Evolutionary conservation across 331 rosid genomes (phyloP), one percentile per base, ranked within the genome.

Genomic region (Rosa hybrid): DNA sequence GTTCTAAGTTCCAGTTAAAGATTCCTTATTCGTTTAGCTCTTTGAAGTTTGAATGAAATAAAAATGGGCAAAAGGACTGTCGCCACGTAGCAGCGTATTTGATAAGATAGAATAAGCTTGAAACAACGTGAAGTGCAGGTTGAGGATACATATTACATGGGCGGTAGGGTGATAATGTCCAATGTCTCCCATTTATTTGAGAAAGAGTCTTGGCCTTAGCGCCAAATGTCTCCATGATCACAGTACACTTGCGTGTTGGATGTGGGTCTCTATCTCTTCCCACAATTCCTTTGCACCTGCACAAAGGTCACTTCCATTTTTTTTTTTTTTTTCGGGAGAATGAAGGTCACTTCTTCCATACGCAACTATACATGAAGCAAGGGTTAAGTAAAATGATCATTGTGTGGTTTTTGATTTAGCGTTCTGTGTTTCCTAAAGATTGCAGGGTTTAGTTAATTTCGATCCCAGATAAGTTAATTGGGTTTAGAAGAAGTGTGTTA

Each of bases 141-240:
- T 68, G 86, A 78, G 79, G 77, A 75, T 75, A 79, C 79, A 67
- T 38, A 8, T 17, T 67, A 67, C 72, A 39, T 38, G 78, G 74
- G 71, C 46, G 79, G 76, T 76, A 64, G 77, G 83, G 74, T 74
- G 81, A 84, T 72, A 68, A 53, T 69, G 90, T 80, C 82, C 76
- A 56, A 34, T 85, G 91, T 86, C 87, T 82, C 92, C 87, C 57
- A 48, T 70, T 76, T 80, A 20, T 72, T 64, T 46, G 59, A 12
- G 76, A 76, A 76, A 48, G 76, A 76, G 83, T 82, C 53, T 82
- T 48, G 84, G 84, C 76, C 80, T 50, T 27, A 18, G 89, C 21
- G 86, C 86, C 44, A 77, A 38, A 11, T 80, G 82, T 82, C 90
- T 69, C 82, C 84, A 53, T 59, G 77, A 83, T 51, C 65, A 81